Evolutionary conservation across 305 asterid genomes (phyloP), one percentile per base, ranked within the genome.

Genomic region (Rubia balearica): DNA sequence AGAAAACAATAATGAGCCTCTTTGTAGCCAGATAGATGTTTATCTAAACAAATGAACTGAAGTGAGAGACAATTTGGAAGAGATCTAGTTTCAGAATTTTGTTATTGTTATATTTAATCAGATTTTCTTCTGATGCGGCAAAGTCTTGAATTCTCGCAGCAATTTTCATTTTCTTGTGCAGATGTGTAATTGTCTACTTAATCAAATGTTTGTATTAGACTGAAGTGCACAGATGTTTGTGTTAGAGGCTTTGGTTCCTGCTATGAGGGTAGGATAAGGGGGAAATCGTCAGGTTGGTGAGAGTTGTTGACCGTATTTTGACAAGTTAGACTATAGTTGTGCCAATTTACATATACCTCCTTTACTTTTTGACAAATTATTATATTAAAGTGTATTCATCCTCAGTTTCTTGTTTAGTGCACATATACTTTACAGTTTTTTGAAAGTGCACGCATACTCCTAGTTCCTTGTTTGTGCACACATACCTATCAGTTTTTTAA

Each of bases 1-100:
- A 79, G 97, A 83, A 90, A 90, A 72, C 94, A 90, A 77, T 88
- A 75, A 40, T 5, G n/a, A 49, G 48, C 62, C 51, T 41, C 43
- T 48, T 51, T 51, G 21, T 38, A 17, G 72, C 61, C 55, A n/a
- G 10, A 33, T 51, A 65, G 61, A 64, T 48, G 65, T 48, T 0
- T 17, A 49, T 49, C 56, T 64, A 70, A 65, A 16, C 3, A 14
- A 65, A 24, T 13, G 13, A 42, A 17, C 2, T 16, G 8, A 68
- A n/a, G 63, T 55, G 64, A 57, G 24, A 48, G 53, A 40, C 16
- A 45, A 16, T 74, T 70, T 65, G 43, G 13, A n/a, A 13, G 48
- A 59, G n/a, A 27, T 17, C 51, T 57, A 27, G 56, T 59, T 66
- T 36, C 57, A 33, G n/a, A n/a, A 24, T 43, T 16, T 16, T 27